Conservation (phyloP, 2,329 filamentous ascomycete species). For the Aureobasidium mangrovei region DNA sequence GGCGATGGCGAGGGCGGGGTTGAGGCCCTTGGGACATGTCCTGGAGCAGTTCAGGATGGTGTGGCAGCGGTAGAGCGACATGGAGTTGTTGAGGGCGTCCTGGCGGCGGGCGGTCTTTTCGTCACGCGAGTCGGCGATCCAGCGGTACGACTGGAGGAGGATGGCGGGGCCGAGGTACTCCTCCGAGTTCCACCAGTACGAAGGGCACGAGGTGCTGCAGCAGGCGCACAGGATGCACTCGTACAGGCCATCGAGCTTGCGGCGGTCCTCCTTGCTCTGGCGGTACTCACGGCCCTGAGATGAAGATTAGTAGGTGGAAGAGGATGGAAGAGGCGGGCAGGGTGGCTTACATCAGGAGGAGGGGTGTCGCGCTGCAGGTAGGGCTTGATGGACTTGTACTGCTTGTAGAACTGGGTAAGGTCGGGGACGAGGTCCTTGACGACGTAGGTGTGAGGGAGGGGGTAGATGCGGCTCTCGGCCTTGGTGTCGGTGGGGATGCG, state of each 20-base stretch:
- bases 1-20: slow-evolving; percentile 89
- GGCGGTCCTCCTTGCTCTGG: slow-evolving; percentile 83
- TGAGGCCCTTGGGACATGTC: slow-evolving; percentile 96
- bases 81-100: slow-evolving; percentile 90
- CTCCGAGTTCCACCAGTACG: slow-evolving; percentile 99
- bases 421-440: slow-evolving; percentile 98
- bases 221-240: slow-evolving; percentile 99
- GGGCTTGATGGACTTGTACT: slow-evolving; percentile 99
- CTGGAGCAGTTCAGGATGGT: slow-evolving; percentile 98
- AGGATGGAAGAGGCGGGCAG: neutral
- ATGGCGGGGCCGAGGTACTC: slow-evolving; percentile 97
- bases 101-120: slow-evolving; percentile 82
- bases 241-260: slow-evolving; percentile 95
- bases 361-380: slow-evolving; percentile 89
- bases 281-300: slow-evolving; percentile 79
- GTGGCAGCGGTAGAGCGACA: slow-evolving; percentile 98
- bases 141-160: slow-evolving; percentile 94
- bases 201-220: slow-evolving; percentile 98
- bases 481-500: slow-evolving; percentile 79
- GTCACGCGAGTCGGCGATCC: slow-evolving; percentile 91
- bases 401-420: slow-evolving; percentile 98
- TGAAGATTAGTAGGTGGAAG: slow-evolving; percentile 15
- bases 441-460: slow-evolving; percentile 95
- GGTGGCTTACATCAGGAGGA: slow-evolving; percentile 62
- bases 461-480: slow-evolving; percentile 89